These are phyloP conservation scores for Phytophthora parvispora DNA, from an alignment of 352 stramenopile genomes.

Conservation along the genomic window DNA sequence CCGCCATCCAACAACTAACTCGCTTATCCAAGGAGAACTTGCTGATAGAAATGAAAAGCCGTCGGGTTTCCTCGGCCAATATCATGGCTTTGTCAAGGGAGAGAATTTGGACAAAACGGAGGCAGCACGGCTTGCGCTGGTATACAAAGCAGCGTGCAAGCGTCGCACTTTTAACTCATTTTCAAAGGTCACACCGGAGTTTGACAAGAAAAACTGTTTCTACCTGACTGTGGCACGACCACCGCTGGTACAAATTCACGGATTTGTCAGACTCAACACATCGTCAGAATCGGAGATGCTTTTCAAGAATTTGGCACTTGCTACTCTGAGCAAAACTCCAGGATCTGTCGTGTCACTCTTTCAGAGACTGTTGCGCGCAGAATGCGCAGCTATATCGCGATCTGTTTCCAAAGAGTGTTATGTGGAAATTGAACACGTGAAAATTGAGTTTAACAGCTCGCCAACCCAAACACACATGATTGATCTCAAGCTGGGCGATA, in stretches of 20 bases:
- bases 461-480: conserved; percentile 15
- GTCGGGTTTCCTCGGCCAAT: conserved; percentile 69
- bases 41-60: conserved; percentile 37
- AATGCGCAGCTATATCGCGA: conserved; percentile 40
- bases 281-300: conserved; percentile 25
- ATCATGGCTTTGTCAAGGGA: conserved; percentile 62
- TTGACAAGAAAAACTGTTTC: conserved; percentile 52
- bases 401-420: conserved; percentile 54
- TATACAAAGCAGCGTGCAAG: conserved; percentile 38
- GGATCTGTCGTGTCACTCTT: conserved; percentile 32
- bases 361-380: conserved; percentile 50
- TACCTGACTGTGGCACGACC: conserved; percentile 57
- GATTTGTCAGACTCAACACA: conserved; percentile 39
- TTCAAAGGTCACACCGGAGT: conserved; percentile 12
- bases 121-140: conserved; percentile 32
- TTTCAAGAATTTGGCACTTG: conserved; percentile 44
- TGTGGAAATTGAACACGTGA: conserved; percentile 42
- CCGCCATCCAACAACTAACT: conserved; percentile 51
- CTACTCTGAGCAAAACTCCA: conserved; percentile 16
- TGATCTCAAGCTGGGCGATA: conserved; percentile 18
- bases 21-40: conserved; percentile 44
- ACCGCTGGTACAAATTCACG: conserved; percentile 53
- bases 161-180: background rate
- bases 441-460: conserved; percentile 38
- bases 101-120: conserved; percentile 41